Conservation (phyloP, 257 asterid genomes). For the Solanum raphanifolium region DNA sequence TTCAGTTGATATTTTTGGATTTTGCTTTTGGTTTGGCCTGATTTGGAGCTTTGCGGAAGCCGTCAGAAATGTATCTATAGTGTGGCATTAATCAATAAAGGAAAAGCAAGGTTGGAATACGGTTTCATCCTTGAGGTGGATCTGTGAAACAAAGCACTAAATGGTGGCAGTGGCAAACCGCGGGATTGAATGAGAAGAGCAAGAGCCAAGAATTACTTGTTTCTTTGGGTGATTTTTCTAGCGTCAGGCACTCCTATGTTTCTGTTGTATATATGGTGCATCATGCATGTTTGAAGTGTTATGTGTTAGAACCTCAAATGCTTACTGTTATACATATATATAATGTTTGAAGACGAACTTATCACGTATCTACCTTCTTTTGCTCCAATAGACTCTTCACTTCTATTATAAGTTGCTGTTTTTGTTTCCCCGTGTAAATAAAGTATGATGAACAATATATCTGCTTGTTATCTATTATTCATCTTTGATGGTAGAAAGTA, state of each 20-base stretch:
- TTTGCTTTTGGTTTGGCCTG: too few relatives aligned
- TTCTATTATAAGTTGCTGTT: neutral
- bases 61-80: too few relatives aligned
- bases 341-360: neutral
- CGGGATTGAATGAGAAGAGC: too few relatives aligned
- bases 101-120: too few relatives aligned
- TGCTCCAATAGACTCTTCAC: neutral
- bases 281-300: neutral
- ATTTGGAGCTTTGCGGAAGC: too few relatives aligned
- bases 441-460: neutral
- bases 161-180: too few relatives aligned
- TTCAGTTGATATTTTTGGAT: too few relatives aligned
- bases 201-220: too few relatives aligned
- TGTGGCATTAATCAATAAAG: too few relatives aligned
- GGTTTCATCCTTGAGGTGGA: too few relatives aligned
- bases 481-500: neutral
- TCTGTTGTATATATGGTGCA: neutral
- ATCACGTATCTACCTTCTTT: neutral
- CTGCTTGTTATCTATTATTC: neutral
- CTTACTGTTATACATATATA: neutral
- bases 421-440: neutral
- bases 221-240: neutral
- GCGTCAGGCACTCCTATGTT: neutral
- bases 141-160: too few relatives aligned
- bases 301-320: neutral